Evolutionary conservation across 1,284 basidiomycete genomes (phyloP), one percentile per base, ranked within the genome.

Genomic region (Kwoniella shivajii): DNA sequence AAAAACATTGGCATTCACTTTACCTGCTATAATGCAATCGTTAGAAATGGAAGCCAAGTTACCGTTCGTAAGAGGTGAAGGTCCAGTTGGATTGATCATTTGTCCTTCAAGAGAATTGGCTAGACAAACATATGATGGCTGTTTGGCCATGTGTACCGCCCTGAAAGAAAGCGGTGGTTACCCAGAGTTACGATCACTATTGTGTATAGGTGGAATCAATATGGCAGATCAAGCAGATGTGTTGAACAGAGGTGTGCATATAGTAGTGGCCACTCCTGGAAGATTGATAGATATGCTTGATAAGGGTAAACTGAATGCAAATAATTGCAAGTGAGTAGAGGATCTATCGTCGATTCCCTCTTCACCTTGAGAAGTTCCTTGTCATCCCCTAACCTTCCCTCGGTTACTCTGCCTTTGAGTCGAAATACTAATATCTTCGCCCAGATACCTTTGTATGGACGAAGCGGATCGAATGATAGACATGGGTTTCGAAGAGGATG

Each of bases 401-500:
- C n/a, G n/a, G n/a, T n/a, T n/a, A n/a, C n/a, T n/a, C n/a, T n/a
- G n/a, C n/a, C n/a, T n/a, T n/a, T n/a, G n/a, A n/a, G n/a, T n/a
- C n/a, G n/a, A n/a, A n/a, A 6, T 31, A 16, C 38, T 36, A 9
- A 30, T 24, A 3, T 49, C n/a, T 10, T 41, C 16, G 4, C 26
- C 18, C 71, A 83, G 80, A 64, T 98, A 88, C 75, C 80, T 99
- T 4, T 98, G 94, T 73, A 92, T 99, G 86, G 96, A 99, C 79
- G 96, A 99, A 79, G 96, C 96, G 0, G 96, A 99, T 79, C 83
- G 96, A 50, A 99, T 99, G 96, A 95, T 99, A 63, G 96, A 99
- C 72, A 84, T 98, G 76, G 96, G 95, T 0, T 99, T 99, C 69
- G 96, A 99, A 77, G 96, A 99, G 56, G 95, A 99, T 69, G 93